Evolutionary conservation across 108 stramenopile genomes (phyloP).

Genomic region (Nitzschia sp.): DNA sequence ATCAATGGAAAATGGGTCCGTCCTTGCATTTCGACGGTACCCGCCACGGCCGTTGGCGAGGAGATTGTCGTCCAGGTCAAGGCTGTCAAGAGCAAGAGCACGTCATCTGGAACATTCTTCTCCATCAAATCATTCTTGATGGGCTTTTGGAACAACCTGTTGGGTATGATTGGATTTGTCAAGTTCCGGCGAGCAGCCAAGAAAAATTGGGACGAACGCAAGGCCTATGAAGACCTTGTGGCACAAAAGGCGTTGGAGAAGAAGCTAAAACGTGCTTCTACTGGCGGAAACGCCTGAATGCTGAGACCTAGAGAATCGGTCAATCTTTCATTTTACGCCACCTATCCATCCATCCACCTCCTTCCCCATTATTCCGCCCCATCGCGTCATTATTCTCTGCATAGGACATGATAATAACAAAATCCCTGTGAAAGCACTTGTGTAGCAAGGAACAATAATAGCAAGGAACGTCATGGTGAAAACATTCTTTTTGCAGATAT

Average conservation of each 20-base stretch:
- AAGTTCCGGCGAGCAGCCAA: conserved; percentile 60
- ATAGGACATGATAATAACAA: too few relatives aligned
- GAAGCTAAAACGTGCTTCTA: neutral
- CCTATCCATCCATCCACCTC: too few relatives aligned
- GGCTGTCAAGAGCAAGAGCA: conserved; percentile 58
- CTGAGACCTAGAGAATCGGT: too few relatives aligned
- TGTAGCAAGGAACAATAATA: too few relatives aligned
- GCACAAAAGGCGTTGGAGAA: conserved; percentile 51
- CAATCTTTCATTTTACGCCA: too few relatives aligned
- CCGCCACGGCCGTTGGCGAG: conserved; percentile 34
- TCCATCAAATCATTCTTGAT: conserved; percentile 70
- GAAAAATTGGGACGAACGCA: conserved; percentile 77
- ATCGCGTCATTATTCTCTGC: too few relatives aligned
- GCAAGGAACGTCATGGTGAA: too few relatives aligned
- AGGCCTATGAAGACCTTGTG: conserved; percentile 70
- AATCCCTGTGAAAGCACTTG: too few relatives aligned
- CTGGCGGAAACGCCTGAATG: neutral
- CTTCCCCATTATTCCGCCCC: too few relatives aligned
- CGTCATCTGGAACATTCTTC: conserved; percentile 71
- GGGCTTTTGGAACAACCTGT: conserved; percentile 85
- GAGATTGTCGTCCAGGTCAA: conserved; percentile 64
- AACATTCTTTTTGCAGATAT: too few relatives aligned
- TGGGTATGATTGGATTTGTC: conserved; percentile 88
- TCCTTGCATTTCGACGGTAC: conserved; percentile 72
- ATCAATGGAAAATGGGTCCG: conserved; percentile 85